A percentile compares a stretch with the other conserved stretches of the same genome.
Evolutionary conservation across 805 yeast genomes (phyloP).

Genomic region (Nakazawaea laoshanensis): DNA sequence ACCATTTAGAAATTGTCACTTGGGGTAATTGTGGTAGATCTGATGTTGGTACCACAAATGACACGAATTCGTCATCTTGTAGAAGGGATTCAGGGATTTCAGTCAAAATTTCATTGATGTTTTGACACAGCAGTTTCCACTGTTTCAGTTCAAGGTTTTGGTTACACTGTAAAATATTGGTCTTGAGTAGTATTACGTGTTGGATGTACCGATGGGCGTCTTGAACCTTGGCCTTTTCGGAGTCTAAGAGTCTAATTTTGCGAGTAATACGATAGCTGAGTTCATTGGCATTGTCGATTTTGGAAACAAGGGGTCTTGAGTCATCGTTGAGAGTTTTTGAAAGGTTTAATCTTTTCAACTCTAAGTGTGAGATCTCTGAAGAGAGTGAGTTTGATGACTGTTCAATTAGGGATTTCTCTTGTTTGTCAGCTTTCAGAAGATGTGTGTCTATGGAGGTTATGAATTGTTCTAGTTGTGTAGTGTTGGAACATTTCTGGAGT

Average conservation of each 20-base stretch:
- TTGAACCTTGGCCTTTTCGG: slow-evolving; percentile 57
- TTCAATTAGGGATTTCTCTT: slow-evolving; percentile 1
- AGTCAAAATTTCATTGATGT: slow-evolving; percentile 44
- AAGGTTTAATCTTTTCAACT: slow-evolving; percentile 7
- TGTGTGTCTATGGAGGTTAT: slow-evolving; percentile 1
- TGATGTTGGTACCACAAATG: slow-evolving; percentile 75
- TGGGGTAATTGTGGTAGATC: slow-evolving; percentile 78
- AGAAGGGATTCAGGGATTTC: slow-evolving; percentile 44
- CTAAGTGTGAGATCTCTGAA: slow-evolving; percentile 3
- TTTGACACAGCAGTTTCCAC: slow-evolving; percentile 72
- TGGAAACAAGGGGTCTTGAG: slow-evolving; percentile 46
- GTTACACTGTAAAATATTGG: slow-evolving; percentile 54
- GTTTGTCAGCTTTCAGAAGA: background rate
- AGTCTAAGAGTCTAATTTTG: slow-evolving; percentile 60
- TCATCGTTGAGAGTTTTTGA: slow-evolving; percentile 14
- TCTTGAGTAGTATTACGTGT: slow-evolving; percentile 57
- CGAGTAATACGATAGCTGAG: slow-evolving; percentile 61
- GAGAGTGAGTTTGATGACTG: background rate
- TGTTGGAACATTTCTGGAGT: slow-evolving; percentile 3
- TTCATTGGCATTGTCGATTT: slow-evolving; percentile 52
- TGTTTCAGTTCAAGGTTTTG: slow-evolving; percentile 60
- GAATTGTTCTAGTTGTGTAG: slow-evolving; percentile 2
- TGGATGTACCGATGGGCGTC: slow-evolving; percentile 57
- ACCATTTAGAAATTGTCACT: slow-evolving; percentile 48
- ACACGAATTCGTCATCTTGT: slow-evolving; percentile 68